These are phyloP conservation scores for Moesziomyces sp. DNA, from an alignment of 1,284 basidiomycete genomes.

Conservation along the genomic window DNA sequence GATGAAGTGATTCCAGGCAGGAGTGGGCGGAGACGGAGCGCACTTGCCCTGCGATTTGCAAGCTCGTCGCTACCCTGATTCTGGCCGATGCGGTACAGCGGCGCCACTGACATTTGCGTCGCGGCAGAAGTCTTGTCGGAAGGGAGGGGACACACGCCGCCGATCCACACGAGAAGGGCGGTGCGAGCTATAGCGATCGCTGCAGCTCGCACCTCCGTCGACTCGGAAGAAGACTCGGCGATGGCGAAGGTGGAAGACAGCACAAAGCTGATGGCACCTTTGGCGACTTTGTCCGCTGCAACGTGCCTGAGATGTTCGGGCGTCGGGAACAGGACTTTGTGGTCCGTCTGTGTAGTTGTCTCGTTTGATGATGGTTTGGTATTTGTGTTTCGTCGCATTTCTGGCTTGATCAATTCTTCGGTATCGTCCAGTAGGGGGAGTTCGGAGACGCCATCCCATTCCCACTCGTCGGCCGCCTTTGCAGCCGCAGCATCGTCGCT, in stretches of 20 bases:
- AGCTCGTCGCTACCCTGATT: no score
- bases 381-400: neutral
- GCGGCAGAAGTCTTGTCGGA: neutral
- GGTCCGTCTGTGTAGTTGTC: neutral
- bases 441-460: slow-evolving; percentile 65
- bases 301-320: slow-evolving; percentile 17
- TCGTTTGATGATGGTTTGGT: neutral
- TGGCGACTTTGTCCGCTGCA: slow-evolving; percentile 19
- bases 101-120: neutral
- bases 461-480: slow-evolving; percentile 40
- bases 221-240: slow-evolving; percentile 21
- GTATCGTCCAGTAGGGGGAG: slow-evolving; percentile 54
- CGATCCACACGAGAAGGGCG: slow-evolving; percentile 37
- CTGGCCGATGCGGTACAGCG: slow-evolving; percentile 3
- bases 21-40: slow-evolving; percentile 23
- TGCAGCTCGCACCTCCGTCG: slow-evolving; percentile 1
- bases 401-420: neutral
- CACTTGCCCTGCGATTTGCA: neutral
- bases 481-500: neutral
- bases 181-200: slow-evolving; percentile 14
- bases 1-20: slow-evolving; percentile 38
- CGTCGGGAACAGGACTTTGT: slow-evolving; percentile 13
- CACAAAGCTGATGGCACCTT: slow-evolving; percentile 38
- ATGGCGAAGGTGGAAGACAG: slow-evolving; percentile 27
- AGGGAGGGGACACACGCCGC: slow-evolving; percentile 15